These are phyloP conservation scores for Cutaneotrichosporon cavernicola DNA, from an alignment of 1,284 basidiomycete genomes.

Conservation along the genomic window DNA sequence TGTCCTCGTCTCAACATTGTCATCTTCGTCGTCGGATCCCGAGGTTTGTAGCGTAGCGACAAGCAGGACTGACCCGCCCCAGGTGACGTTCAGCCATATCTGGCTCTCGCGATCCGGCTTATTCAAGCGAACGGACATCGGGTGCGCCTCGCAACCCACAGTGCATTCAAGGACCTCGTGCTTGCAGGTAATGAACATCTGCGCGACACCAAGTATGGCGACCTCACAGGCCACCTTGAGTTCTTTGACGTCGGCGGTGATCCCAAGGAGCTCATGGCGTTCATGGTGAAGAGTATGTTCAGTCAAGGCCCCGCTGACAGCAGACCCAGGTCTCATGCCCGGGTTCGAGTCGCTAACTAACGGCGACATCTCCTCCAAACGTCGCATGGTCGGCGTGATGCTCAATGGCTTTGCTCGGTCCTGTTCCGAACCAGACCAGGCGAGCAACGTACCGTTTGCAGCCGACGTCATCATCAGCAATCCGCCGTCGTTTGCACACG, in stretches of 20 bases:
- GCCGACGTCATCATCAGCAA: constrained; percentile 67
- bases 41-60: constrained; percentile 53
- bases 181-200: constrained; percentile 45
- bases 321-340: constrained; percentile 31
- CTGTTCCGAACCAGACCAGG: constrained; percentile 57
- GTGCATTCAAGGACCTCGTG: constrained; percentile 60
- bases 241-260: constrained; percentile 48
- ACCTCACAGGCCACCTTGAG: constrained; percentile 36
- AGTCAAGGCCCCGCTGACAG: not conserved
- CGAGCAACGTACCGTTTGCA: constrained; percentile 57
- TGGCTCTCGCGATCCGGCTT: constrained; percentile 63
- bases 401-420: constrained; percentile 62
- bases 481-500: constrained; percentile 64
- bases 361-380: constrained; percentile 32
- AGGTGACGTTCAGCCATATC: constrained; percentile 71
- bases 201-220: constrained; percentile 58
- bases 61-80: constrained; percentile 11
- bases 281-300: constrained; percentile 52
- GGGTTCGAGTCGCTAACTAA: constrained; percentile 6
- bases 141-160: constrained; percentile 66
- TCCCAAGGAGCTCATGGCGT: constrained; percentile 50
- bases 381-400: constrained; percentile 54
- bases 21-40: constrained; percentile 65
- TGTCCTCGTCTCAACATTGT: constrained; percentile 61
- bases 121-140: constrained; percentile 60